phyloP scores from a whole-genome alignment of 495 filamentous ascomycete genomes.

The Podospora australis region DNA sequence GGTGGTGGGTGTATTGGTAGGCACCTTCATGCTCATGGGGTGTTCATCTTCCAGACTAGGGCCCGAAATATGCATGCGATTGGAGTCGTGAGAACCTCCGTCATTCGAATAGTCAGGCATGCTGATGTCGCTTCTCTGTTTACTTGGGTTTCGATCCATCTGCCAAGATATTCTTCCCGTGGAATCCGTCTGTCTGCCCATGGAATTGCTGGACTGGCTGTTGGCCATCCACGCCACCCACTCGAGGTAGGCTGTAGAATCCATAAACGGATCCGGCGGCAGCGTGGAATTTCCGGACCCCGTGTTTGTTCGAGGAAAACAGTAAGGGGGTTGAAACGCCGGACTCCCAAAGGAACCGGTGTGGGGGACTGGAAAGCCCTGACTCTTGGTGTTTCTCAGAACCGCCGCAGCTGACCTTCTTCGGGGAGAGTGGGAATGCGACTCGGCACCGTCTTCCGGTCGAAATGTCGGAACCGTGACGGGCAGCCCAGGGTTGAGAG shows the following conservation, averaged over 20 bases:
- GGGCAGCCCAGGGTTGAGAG: constrained; percentile 30
- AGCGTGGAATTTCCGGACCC: constrained; percentile 13
- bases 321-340: constrained; percentile 10
- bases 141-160: constrained; percentile 15
- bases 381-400: constrained; percentile 12
- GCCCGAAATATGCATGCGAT: constrained; percentile 27
- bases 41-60: constrained; percentile 27
- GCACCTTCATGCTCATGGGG: constrained; percentile 27
- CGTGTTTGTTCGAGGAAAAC: constrained; percentile 17
- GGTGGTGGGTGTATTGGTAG: constrained; percentile 34
- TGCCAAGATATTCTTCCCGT: constrained; percentile 15
- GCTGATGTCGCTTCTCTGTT: constrained; percentile 29
- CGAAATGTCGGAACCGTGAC: constrained; percentile 30
- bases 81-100: constrained; percentile 9
- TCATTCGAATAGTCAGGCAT: constrained; percentile 44
- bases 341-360: constrained; percentile 14
- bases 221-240: constrained; percentile 21
- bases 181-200: too few relatives aligned
- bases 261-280: constrained; percentile 31
- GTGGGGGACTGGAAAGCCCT: constrained; percentile 3
- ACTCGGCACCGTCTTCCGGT: constrained; percentile 33
- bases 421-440: constrained; percentile 40
- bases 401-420: constrained; percentile 12
- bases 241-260: constrained; percentile 29
- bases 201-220: constrained; percentile 15